A percentile compares a stretch with the other conserved stretches of the same genome.
phyloP scores from a whole-genome alignment of 2,329 filamentous ascomycete species.

The Ramularia endophylla region DNA sequence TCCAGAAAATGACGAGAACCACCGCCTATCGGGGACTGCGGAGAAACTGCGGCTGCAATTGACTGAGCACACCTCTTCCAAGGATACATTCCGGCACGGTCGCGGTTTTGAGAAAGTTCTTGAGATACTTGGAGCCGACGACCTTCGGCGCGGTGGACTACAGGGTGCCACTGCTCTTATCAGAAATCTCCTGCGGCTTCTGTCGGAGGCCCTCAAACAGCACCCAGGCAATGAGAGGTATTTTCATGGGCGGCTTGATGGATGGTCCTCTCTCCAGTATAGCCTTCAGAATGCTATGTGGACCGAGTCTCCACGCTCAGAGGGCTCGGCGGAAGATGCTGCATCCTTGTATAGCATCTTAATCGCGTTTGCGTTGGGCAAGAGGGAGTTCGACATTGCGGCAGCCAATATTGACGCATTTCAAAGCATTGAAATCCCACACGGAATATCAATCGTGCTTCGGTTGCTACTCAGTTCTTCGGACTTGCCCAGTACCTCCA shows the following conservation, averaged over 20 bases:
- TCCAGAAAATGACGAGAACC: conserved; percentile 11
- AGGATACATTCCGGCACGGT: conserved; percentile 28
- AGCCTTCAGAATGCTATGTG: conserved; percentile 51
- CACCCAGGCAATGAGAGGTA: conserved; percentile 85
- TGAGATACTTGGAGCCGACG: conserved; percentile 12
- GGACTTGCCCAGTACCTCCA: too few relatives aligned
- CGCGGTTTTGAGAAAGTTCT: conserved; percentile 26
- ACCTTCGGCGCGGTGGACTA: conserved; percentile 11
- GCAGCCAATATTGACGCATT: conserved; percentile 1
- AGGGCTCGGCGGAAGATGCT: conserved; percentile 2
- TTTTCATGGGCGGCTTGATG: conserved; percentile 70
- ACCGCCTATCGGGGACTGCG: conserved; percentile 14
- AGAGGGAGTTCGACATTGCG: neutral
- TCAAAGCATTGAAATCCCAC: conserved; percentile 3
- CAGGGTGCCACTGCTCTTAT: conserved; percentile 10
- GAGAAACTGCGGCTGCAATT: conserved; percentile 18
- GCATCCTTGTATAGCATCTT: conserved; percentile 9
- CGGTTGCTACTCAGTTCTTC: conserved; percentile 1
- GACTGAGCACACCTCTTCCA: conserved; percentile 12
- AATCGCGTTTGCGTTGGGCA: conserved; percentile 12
- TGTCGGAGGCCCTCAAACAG: conserved; percentile 68
- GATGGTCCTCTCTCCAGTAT: conserved; percentile 72
- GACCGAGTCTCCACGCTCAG: neutral
- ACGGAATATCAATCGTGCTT: conserved; percentile 3
- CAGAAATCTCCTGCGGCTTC: conserved; percentile 38